phyloP scores from a whole-genome alignment of 2,329 filamentous ascomycete genomes.

The Diplodia intermedia region DNA sequence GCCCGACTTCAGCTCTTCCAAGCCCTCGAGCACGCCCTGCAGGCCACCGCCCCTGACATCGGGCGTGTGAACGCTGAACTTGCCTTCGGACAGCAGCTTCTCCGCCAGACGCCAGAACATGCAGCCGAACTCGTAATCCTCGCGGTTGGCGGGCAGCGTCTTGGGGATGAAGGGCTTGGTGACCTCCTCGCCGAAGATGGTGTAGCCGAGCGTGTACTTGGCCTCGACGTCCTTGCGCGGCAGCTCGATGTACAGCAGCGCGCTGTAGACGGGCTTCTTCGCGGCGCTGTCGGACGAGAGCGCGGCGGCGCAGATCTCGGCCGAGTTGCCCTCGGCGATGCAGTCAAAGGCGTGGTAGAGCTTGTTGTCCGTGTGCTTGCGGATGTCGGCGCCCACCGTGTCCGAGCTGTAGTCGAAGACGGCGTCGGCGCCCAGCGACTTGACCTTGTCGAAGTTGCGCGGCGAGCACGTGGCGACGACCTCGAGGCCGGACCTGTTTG shows the following conservation, averaged over 20 bases:
- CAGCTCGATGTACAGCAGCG: conserved; percentile 51
- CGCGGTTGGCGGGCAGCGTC: conserved; percentile 35
- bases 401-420: conserved; percentile 59
- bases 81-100: conserved; percentile 41
- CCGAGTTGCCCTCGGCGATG: conserved; percentile 51
- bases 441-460: conserved; percentile 32
- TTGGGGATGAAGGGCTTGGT: conserved; percentile 30
- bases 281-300: conserved; percentile 41
- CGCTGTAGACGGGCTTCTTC: conserved; percentile 46
- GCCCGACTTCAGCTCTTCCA: conserved; percentile 43
- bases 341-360: conserved; percentile 59
- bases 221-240: conserved; percentile 54
- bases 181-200: conserved; percentile 51
- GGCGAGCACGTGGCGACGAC: conserved; percentile 33
- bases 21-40: conserved; percentile 42
- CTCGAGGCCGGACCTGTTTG: conserved; percentile 27
- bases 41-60: conserved; percentile 41
- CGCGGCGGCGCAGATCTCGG: conserved; percentile 51
- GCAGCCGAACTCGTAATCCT: conserved; percentile 42
- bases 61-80: conserved; percentile 44
- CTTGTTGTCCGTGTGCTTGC: conserved; percentile 52
- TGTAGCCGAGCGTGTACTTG: conserved; percentile 53
- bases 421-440: conserved; percentile 30
- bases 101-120: conserved; percentile 41
- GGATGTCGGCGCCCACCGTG: conserved; percentile 55